Evolutionary conservation across 768 basidiomycete species (phyloP), one percentile per base, ranked within the genome.

Genomic region (Naganishia vishniacii): DNA sequence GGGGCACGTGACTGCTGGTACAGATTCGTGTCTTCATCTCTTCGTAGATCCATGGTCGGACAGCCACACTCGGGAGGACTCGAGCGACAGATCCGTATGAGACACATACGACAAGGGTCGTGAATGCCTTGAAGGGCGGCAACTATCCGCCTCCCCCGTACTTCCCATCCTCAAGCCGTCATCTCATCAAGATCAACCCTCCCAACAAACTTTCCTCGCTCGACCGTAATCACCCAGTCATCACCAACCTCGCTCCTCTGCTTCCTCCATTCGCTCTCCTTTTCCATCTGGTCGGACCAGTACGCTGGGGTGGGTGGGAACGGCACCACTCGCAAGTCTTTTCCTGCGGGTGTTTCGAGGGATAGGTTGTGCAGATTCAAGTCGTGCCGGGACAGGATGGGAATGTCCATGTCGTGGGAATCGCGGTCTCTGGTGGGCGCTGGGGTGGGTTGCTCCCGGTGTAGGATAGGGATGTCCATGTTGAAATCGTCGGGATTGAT

Each of bases 241-340:
- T 56, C 53, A 8, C 7, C 49, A 8, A 34, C 18, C 8, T 20
- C 37, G 20, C 23, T 20, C 3, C 20, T 41, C 4, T 13, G 32
- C 53, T 23, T 40, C 34, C 40, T 9, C 3, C 3, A n/a, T 13
- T 16, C 23, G 31, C 53, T 25, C 53, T 56, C 53, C 34, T 34
- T 34, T 37, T 56, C 53, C 53, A 56, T 56, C 37, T 23, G n/a
- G 3, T 56, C 53, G 9, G 53, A 56, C 53, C 53, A 56, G 23
- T 56, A 56, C 0, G 15, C 23, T 4, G 53, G 53, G 1, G 53
- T 56, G 2, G 32, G 20, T 23, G 53, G 53, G n/a, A 15, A 8
- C 53, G 34, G 34, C 5, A 23, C 53, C 8, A 15, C 34, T 7
- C 37, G 49, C 2, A 20, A 25, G 37, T 23, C 23, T 25, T 41